These are phyloP conservation scores for Neovahlkampfia damariscottae DNA, from an alignment of 78 protist species.

Conservation along the genomic window DNA sequence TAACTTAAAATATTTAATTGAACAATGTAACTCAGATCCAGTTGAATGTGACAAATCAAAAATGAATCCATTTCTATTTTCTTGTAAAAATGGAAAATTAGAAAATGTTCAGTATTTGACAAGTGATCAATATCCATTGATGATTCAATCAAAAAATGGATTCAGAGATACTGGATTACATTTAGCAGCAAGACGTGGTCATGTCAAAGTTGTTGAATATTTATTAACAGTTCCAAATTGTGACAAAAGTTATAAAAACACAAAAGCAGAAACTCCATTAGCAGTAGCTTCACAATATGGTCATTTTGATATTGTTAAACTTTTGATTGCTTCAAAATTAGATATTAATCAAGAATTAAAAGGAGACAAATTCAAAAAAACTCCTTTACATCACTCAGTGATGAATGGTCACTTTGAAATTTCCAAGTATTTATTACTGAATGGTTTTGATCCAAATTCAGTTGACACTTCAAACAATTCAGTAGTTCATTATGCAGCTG, in stretches of 20 bases:
- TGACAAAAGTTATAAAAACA: not conserved
- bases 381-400: constrained; percentile 12
- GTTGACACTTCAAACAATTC: constrained; percentile 25
- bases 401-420: constrained; percentile 16
- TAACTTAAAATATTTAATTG: not conserved
- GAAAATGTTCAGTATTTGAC: not conserved
- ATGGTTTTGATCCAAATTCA: constrained; percentile 6
- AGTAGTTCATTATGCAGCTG: constrained; percentile 22
- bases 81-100: not conserved
- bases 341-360: not conserved
- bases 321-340: not conserved
- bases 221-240: not conserved
- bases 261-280: constrained; percentile 21
- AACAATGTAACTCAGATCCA: not conserved
- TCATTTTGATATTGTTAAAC: constrained; percentile 22
- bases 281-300: constrained; percentile 21
- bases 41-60: not conserved
- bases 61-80: not conserved
- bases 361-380: constrained; percentile 11
- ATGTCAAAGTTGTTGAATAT: constrained; percentile 3
- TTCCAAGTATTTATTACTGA: not conserved
- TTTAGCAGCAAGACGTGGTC: constrained; percentile 13
- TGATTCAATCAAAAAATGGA: not conserved
- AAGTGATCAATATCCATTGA: not conserved
- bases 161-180: constrained; percentile 18